Evolutionary conservation across 108 stramenopile genomes (phyloP).

Genomic region (Thalassiosira profunda): DNA sequence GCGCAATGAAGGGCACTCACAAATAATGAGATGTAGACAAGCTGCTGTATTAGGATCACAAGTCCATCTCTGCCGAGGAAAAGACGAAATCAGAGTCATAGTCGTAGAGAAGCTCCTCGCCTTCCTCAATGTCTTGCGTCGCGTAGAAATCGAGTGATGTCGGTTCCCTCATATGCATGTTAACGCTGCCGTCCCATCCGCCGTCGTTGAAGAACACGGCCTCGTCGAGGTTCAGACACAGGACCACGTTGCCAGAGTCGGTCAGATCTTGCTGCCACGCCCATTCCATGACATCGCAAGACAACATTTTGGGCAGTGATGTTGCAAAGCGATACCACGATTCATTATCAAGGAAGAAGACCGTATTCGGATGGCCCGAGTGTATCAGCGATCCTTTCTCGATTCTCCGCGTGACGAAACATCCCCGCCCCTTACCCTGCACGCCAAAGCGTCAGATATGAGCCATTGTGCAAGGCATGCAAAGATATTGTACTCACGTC

Average conservation of each 20-base stretch:
- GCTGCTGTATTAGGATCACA: too few relatives aligned
- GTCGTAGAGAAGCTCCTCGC: constrained; percentile 18
- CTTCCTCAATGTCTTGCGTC: constrained; percentile 8
- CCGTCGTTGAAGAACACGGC: constrained; percentile 25
- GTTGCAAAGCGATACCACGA: constrained; percentile 19
- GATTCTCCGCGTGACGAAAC: constrained; percentile 22
- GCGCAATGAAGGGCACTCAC: too few relatives aligned
- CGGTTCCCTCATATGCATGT: constrained; percentile 13
- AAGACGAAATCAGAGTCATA: too few relatives aligned
- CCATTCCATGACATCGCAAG: constrained; percentile 28
- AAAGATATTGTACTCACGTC: too few relatives aligned
- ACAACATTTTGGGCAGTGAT: constrained; percentile 6
- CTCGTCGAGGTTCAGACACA: constrained; percentile 19
- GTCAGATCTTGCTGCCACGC: constrained; percentile 23
- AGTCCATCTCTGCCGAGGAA: too few relatives aligned
- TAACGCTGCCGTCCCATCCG: neutral
- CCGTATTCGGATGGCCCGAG: constrained; percentile 20
- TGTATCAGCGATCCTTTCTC: constrained; percentile 15
- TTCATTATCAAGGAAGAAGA: constrained; percentile 14
- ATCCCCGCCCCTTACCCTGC: constrained; percentile 21
- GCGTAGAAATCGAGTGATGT: constrained; percentile 27
- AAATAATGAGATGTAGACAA: too few relatives aligned
- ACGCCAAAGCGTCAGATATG: too few relatives aligned
- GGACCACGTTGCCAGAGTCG: constrained; percentile 21
- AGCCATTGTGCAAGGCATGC: too few relatives aligned